Evolutionary conservation across 164 flowering plant genomes (phyloP), one percentile per base, ranked within the genome.

Genomic region (Aristolochia fimbriata): DNA sequence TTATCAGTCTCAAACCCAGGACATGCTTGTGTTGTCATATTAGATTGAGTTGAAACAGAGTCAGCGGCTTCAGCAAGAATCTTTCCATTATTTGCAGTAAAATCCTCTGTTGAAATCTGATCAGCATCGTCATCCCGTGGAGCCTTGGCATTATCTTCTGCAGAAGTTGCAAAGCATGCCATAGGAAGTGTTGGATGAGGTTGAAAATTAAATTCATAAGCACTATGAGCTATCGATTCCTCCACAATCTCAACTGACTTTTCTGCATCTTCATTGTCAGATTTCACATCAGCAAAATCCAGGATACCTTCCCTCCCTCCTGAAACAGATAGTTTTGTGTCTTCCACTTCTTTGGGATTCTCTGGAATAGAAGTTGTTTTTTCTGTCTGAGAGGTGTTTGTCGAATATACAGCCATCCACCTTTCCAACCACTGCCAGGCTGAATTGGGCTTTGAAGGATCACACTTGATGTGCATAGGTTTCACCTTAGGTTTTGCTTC

Each of bases 371-470:
- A 20, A 58, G 68, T 82, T 45, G 64, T 67, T 57, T 67, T 59
- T 31, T 60, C 65, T 50, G 76, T 20, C 68, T 67, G 73, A 47
- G 47, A 62, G 53, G 47, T 15, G 57, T 70, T 71, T 16, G 69
- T 60, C 22, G 91, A 61, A 68, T 86, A 80, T 48, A 73, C 82
- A 61, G 83, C 69, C 98, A 82, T 83, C 98, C 98, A 93, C 64
- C 96, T 77, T 81, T 90, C 97, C 78, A 93, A 72, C 98, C 98
- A 93, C 48, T 74, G 75, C 98, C 98, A 93, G 21, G 86, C 74
- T 51, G 88, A 82, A 70, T 80, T 73, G 10, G 78, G 71, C 66
- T 58, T 78, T 31, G 71, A 67, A 51, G 91, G 79, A 72, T 86
- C 94, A 73, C 97, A 87, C 57, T 84, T 81, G 52, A 93, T 79